phyloP scores from a whole-genome alignment of 1,284 basidiomycete species.

The Sporisorium reilianum region DNA sequence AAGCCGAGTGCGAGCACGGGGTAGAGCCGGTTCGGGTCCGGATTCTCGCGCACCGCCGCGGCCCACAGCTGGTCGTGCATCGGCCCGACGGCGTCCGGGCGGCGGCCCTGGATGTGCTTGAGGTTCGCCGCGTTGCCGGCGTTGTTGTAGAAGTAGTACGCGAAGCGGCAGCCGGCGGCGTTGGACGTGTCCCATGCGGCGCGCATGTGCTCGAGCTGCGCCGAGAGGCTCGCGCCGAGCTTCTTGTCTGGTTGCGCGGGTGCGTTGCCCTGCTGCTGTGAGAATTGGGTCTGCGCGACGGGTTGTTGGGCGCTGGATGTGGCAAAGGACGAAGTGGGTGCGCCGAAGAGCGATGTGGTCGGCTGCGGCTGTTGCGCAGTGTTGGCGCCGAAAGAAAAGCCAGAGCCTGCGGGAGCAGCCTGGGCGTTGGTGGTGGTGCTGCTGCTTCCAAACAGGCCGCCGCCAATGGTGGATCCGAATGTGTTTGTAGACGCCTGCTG shows the following conservation, averaged over 20 bases:
- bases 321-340: constrained; percentile 28
- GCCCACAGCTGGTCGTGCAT: constrained; percentile 65
- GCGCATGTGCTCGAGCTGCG: constrained; percentile 60
- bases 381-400: constrained; percentile 41
- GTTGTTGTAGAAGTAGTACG: constrained; percentile 64
- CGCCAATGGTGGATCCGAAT: constrained; percentile 35
- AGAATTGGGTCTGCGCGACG: constrained; percentile 32
- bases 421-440: constrained; percentile 19
- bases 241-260: constrained; percentile 50
- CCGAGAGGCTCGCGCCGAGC: constrained; percentile 52
- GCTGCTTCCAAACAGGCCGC: constrained; percentile 37
- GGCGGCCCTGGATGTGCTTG: constrained; percentile 53
- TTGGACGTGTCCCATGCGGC: constrained; percentile 64
- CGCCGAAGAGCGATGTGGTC: constrained; percentile 41
- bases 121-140: constrained; percentile 53
- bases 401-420: constrained; percentile 17
- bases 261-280: constrained; percentile 1
- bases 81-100: constrained; percentile 61
- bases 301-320: constrained; percentile 31
- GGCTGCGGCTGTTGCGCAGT: constrained; percentile 24
- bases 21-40: constrained; percentile 63
- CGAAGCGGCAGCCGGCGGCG: constrained; percentile 61
- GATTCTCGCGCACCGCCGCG: constrained; percentile 62
- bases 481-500: constrained; percentile 29
- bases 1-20: constrained; percentile 67